Conservation (phyloP, 1,139 yeast species). For the Suhomyces bribrorum region DNA sequence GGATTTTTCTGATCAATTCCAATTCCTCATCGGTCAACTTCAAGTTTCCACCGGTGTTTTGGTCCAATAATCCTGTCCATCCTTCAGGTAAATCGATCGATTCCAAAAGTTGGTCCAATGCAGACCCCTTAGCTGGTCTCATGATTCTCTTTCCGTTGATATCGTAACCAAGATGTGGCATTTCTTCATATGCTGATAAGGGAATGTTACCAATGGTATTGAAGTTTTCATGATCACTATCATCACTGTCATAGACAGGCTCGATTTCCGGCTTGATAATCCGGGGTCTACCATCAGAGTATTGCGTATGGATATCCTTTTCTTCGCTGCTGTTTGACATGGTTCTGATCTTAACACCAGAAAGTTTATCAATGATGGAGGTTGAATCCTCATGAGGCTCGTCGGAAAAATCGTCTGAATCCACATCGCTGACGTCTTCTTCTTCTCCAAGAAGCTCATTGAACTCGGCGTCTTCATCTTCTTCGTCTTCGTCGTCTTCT, state of each 20-base stretch:
- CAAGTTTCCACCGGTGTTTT: constrained; percentile 83
- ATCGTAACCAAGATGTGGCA: constrained; percentile 97
- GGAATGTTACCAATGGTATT: constrained; percentile 96
- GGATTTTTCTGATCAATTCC: constrained; percentile 83
- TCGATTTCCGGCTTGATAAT: constrained; percentile 83
- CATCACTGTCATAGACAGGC: constrained; percentile 92
- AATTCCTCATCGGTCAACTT: constrained; percentile 87
- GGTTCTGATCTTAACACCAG: constrained; percentile 54
- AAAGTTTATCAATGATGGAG: constrained; percentile 56
- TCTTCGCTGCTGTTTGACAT: constrained; percentile 40
- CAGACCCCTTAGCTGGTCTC: constrained; percentile 98
- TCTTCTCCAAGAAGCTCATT: constrained; percentile 58
- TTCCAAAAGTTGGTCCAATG: constrained; percentile 85
- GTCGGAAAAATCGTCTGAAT: constrained; percentile 47
- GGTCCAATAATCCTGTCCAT: constrained; percentile 96
- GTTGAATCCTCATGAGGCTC: constrained; percentile 51
- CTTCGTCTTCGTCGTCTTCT: constrained; percentile 31
- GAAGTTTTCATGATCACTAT: constrained; percentile 78
- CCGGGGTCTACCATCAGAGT: constrained; percentile 80
- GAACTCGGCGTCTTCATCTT: constrained; percentile 63
- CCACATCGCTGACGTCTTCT: constrained; percentile 38
- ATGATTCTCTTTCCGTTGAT: constrained; percentile 96
- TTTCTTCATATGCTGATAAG: constrained; percentile 88
- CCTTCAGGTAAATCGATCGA: constrained; percentile 94
- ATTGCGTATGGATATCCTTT: constrained; percentile 46